These are phyloP conservation scores for Zygosaccharomyces sapae DNA, from an alignment of 1,139 yeast species.

Conservation along the genomic window DNA sequence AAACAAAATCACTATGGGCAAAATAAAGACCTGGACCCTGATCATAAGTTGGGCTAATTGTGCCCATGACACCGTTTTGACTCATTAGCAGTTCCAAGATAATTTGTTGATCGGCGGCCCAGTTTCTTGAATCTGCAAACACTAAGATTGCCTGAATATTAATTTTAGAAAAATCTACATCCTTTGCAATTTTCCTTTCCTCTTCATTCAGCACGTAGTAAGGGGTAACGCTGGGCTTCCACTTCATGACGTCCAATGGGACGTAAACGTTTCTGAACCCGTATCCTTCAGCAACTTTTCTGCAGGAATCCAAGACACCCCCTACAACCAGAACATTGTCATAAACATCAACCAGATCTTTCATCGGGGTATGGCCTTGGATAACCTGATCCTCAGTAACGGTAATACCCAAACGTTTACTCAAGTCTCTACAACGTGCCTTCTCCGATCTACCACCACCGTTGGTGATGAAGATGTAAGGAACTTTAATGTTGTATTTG, in stretches of 20 bases:
- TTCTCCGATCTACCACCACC: slow-evolving; percentile 85
- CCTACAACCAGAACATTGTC: slow-evolving; percentile 78
- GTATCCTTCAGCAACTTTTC: slow-evolving; percentile 71
- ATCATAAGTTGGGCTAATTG: slow-evolving; percentile 59
- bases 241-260: slow-evolving; percentile 73
- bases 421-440: slow-evolving; percentile 64
- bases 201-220: slow-evolving; percentile 72
- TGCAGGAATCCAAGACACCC: slow-evolving; percentile 78
- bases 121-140: slow-evolving; percentile 78
- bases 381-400: slow-evolving; percentile 74
- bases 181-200: slow-evolving; percentile 52
- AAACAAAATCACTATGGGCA: slow-evolving; percentile 83
- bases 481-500: slow-evolving; percentile 75
- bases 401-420: slow-evolving; percentile 53
- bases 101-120: slow-evolving; percentile 90
- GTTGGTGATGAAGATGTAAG: slow-evolving; percentile 79
- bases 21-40: slow-evolving; percentile 80
- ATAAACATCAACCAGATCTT: slow-evolving; percentile 61
- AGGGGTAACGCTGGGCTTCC: slow-evolving; percentile 84
- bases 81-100: slow-evolving; percentile 72
- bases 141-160: slow-evolving; percentile 69
- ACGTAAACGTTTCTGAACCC: slow-evolving; percentile 74
- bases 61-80: slow-evolving; percentile 78
- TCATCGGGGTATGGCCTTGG: slow-evolving; percentile 90
- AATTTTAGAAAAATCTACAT: slow-evolving; percentile 60